Evolutionary conservation across 768 basidiomycete species (phyloP), one percentile per base, ranked within the genome.

Genomic region (Leccinum subgranulosum): DNA sequence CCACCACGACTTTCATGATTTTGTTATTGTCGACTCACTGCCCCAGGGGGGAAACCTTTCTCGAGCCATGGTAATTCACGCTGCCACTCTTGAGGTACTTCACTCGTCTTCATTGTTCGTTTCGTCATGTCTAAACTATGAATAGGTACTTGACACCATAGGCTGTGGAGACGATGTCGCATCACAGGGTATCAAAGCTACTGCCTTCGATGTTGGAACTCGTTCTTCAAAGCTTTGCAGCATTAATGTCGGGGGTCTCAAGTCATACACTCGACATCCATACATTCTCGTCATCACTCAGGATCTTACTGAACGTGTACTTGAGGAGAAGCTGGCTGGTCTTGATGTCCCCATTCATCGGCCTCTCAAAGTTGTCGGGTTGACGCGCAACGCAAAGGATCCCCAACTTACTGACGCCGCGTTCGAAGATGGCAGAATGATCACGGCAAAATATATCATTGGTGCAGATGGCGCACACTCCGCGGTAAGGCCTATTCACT

Each of bases 401-500:
- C 10, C 54, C 12, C 65, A 64, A 11, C 25, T 76, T 12, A 72
- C 64, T 7, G 73, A 79, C 14, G 80, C 79, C n/a, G 61, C 66
- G 0, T 81, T 84, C 59, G 79, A 82, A 29, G 73, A 75, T 47
- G 81, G 82, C 4, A 73, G 73, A 34, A 63, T 69, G 12, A 73
- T 83, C 36, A 73, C 66, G 3, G 66, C 81, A 14, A 74, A 73
- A 33, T 82, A 81, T 63, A 76, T 83, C 5, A 61, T 83, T 31
- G 82, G 79, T 23, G 81, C 82, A 6, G 82, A 84, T 62, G 82
- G 83, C 4, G 69, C 79, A 3, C 74, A 65, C 56, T 84, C 81
- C 1, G 61, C 65, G 33, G 82, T 82, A 61, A 50, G 74, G 64
- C 50, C 6, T 23, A 28, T n/a, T 54, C 6, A 9, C 50, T 27